These are phyloP conservation scores for Daedalea quercina DNA, from an alignment of 768 basidiomycete genomes.

Conservation along the genomic window DNA sequence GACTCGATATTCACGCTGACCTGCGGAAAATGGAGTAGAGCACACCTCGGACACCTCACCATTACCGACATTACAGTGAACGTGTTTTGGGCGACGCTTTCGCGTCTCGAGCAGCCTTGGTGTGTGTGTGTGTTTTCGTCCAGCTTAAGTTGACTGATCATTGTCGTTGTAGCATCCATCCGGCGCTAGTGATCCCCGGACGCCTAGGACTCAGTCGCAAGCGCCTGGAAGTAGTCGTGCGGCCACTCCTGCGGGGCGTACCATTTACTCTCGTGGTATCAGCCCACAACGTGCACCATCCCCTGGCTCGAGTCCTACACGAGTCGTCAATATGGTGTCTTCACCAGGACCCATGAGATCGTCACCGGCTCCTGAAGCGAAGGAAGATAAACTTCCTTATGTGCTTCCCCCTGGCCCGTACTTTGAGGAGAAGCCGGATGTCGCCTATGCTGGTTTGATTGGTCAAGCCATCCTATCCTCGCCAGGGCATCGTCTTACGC, in stretches of 20 bases:
- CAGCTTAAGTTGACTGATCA: not conserved
- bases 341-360: constrained; percentile 75
- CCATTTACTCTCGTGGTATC: constrained; percentile 44
- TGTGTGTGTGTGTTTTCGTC: not conserved
- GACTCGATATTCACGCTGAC: not conserved
- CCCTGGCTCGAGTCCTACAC: constrained; percentile 57
- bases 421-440: constrained; percentile 70
- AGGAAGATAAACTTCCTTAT: constrained; percentile 64
- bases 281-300: constrained; percentile 58
- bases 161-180: not conserved
- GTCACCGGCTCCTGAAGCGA: constrained; percentile 48
- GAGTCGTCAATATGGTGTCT: constrained; percentile 70
- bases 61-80: constrained; percentile 23
- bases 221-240: constrained; percentile 8
- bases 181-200: not conserved
- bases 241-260: constrained; percentile 14
- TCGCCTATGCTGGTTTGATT: constrained; percentile 92
- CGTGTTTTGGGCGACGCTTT: constrained; percentile 22
- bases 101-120: constrained; percentile 11
- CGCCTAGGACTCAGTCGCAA: constrained; percentile 5
- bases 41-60: constrained; percentile 20
- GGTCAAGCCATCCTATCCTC: constrained; percentile 92
- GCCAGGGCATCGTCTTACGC: constrained; percentile 73
- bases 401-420: constrained; percentile 82
- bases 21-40: constrained; percentile 3